Conservation (phyloP, 2,329 filamentous ascomycete species). For the Aspergillus sp. region DNA sequence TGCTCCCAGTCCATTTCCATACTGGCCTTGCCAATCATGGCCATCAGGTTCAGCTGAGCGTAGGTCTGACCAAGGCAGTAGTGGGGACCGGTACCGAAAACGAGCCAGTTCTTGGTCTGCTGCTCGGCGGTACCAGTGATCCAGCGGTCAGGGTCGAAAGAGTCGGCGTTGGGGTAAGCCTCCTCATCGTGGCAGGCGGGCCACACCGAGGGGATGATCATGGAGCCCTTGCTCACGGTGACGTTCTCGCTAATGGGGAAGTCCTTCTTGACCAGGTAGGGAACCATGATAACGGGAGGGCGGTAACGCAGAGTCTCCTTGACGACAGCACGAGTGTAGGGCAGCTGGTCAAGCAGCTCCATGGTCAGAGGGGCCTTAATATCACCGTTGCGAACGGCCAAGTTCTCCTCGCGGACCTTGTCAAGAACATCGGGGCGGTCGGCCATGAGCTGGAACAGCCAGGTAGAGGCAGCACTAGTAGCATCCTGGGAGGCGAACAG, state of each 20-base stretch:
- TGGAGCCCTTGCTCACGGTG: conserved; percentile 91
- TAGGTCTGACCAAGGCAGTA: conserved; percentile 96
- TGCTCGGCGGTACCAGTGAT: conserved; percentile 85
- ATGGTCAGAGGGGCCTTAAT: conserved; percentile 70
- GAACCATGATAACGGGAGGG: conserved; percentile 95
- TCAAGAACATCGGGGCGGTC: conserved; percentile 91
- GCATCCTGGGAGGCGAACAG: conserved; percentile 75
- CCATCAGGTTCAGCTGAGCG: conserved; percentile 82
- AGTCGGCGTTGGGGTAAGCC: conserved; percentile 85
- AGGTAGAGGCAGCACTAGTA: conserved; percentile 88
- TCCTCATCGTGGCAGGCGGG: conserved; percentile 89
- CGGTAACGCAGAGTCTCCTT: conserved; percentile 91
- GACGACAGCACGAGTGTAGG: conserved; percentile 88
- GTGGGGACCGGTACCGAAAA: conserved; percentile 93
- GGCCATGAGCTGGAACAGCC: conserved; percentile 92
- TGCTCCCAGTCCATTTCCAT: conserved; percentile 89
- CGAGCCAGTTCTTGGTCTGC: conserved; percentile 93
- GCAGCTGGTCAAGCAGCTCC: conserved; percentile 84
- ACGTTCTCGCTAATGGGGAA: conserved; percentile 88
- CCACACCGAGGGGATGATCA: conserved; percentile 92
- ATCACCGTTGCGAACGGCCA: conserved; percentile 73
- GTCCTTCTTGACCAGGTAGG: conserved; percentile 89
- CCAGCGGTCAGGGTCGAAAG: conserved; percentile 89
- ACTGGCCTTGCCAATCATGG: conserved; percentile 87
- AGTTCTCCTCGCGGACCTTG: conserved; percentile 88